A percentile compares a stretch with the other conserved stretches of the same genome.
Evolutionary conservation across 768 basidiomycete species (phyloP).

Genomic region (Tricholoma hemisulphureum): DNA sequence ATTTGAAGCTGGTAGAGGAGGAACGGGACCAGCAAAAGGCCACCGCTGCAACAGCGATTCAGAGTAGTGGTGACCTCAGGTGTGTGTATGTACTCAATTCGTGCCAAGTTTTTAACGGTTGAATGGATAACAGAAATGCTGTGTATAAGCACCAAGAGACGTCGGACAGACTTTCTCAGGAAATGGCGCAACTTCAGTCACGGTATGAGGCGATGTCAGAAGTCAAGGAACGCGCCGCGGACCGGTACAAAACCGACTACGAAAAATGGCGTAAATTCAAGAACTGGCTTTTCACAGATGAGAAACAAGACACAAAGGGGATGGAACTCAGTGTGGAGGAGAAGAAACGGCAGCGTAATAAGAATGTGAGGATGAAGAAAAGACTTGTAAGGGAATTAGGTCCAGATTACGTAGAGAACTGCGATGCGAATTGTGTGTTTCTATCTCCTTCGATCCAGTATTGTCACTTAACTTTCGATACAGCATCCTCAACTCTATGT

Average conservation of each 20-base stretch:
- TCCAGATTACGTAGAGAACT: constrained; percentile 10
- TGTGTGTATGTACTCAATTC: neutral
- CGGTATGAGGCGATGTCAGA: constrained; percentile 46
- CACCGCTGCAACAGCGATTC: neutral
- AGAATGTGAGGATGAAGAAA: constrained; percentile 21
- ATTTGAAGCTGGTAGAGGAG: constrained; percentile 22
- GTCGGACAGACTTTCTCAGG: constrained; percentile 13
- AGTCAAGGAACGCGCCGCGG: constrained; percentile 43
- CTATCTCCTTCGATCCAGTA: neutral
- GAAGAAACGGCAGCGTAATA: constrained; percentile 21
- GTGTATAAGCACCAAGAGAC: neutral
- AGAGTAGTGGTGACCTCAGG: constrained; percentile 4
- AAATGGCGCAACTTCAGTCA: constrained; percentile 35
- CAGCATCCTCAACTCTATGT: neutral
- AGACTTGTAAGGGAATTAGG: constrained; percentile 23
- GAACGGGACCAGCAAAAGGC: constrained; percentile 23
- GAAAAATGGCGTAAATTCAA: constrained; percentile 50
- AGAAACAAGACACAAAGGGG: constrained; percentile 27
- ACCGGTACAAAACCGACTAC: constrained; percentile 51
- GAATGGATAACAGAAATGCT: constrained; percentile 4
- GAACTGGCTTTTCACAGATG: constrained; percentile 40
- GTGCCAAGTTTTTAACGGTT: neutral
- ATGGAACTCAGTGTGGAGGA: constrained; percentile 27
- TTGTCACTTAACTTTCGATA: neutral
- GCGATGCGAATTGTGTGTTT: neutral